Base-by-base conservation (phyloP, 495 filamentous ascomycete genomes). In the Lasiosphaeria hispida region DNA sequence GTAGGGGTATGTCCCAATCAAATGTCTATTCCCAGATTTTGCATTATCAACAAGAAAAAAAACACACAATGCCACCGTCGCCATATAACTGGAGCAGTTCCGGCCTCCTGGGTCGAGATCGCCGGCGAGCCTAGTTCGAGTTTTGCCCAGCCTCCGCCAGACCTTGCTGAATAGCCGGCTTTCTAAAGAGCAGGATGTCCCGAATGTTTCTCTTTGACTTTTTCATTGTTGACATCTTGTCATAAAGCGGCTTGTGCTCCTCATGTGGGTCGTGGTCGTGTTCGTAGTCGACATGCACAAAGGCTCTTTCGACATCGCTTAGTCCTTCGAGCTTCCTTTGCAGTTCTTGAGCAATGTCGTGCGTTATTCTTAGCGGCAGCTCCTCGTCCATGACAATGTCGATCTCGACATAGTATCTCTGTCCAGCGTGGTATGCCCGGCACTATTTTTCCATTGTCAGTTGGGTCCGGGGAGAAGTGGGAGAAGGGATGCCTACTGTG, bases 211-310 rank as follows among this genome's bases (percentile, higher is more conserved):
- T 57, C 48, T 64, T 69, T 15, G 57, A 34, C 58, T 60, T 49
- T 53, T 53, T 51, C 23, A 68, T 58, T 54, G 34, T 17, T 5
- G 33, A 37, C 15, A 68, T 64, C 47, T 64, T 64, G 38, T 79
- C 77, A 55, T 82, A 83, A 6, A 82, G 58, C 1, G 77, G 78
- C 58, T 82, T 80, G 61, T 83, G 80, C 63, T 84, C 80, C 53
- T 80, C 72, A 34, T 77, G 59, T 44, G 77, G 65, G 47, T 81
- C 72, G 47, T 84, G 75, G 9, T 69, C 68, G 49, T 74, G 69
- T 48, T 80, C 70, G 58, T 83, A 83, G 63, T 83, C 81, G 33
- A 83, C 77, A 60, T 84, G 80, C 19, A 83, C 80, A 60, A 83
- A 84, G 4, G 80, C 80, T 48, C 80, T 65, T 55, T 82, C 80